Conservation (phyloP, 169 alveolate species). For the Amoebophrya sp. region DNA sequence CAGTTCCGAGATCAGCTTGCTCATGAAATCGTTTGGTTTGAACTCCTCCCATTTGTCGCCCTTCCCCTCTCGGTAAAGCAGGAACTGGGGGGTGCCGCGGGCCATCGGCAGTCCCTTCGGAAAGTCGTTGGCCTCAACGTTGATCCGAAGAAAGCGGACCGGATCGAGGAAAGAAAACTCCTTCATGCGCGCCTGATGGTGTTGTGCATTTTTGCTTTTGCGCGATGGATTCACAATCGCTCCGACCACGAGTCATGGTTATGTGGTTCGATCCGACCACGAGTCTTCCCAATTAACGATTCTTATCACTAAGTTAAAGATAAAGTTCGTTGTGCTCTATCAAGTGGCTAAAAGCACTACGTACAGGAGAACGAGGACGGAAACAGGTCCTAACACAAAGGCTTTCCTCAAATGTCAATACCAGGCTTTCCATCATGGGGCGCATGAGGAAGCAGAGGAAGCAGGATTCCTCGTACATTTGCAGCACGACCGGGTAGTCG, state of each 20-base stretch:
- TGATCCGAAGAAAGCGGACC: background rate
- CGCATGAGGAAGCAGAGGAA: background rate
- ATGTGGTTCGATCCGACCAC: no score
- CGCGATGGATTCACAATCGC: no score
- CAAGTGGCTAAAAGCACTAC: no score
- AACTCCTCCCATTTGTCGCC: background rate
- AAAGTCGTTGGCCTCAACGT: background rate
- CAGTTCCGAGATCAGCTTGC: background rate
- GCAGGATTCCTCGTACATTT: background rate
- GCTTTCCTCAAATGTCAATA: no score
- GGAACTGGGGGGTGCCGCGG: background rate
- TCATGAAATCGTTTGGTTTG: background rate
- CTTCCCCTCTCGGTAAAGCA: background rate
- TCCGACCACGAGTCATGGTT: no score
- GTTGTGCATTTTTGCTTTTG: no score
- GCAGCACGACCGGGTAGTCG: background rate
- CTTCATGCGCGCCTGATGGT: background rate
- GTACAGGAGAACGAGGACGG: no score
- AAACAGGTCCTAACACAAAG: no score
- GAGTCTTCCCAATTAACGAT: no score
- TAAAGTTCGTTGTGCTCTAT: no score
- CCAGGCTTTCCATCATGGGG: background rate
- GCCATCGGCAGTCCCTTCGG: background rate
- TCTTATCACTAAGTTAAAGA: no score
- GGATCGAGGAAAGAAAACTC: background rate